These are phyloP conservation scores for Calophaca sinica DNA, from an alignment of 306 rosid species.

Conservation along the genomic window DNA sequence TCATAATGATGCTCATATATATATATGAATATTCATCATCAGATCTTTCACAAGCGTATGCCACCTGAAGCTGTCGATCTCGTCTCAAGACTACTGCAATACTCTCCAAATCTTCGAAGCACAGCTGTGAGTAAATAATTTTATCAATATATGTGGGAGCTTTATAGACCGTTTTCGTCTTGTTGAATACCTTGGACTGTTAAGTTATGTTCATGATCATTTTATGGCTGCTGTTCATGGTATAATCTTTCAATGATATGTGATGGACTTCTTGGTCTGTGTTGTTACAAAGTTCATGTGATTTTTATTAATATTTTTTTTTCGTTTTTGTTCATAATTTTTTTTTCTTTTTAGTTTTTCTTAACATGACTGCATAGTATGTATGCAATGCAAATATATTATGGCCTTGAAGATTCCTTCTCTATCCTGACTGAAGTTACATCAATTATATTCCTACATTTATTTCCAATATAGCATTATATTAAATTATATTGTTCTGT, in stretches of 20 bases:
- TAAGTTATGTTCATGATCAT: conserved; percentile 4
- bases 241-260: conserved; percentile 9
- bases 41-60: conserved; percentile 90
- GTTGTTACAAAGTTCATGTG: conserved; percentile 7
- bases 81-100: conserved; percentile 86
- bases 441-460: not conserved
- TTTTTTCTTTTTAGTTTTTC: not conserved
- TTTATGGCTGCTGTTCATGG: conserved; percentile 19
- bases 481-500: conserved; percentile 5
- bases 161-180: not conserved
- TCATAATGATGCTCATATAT: not conserved
- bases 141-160: conserved; percentile 8
- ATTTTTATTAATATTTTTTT: not conserved
- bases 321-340: too few relatives aligned
- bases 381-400: conserved; percentile 9
- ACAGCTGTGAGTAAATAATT: conserved; percentile 76
- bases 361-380: conserved; percentile 1
- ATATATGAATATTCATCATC: conserved; percentile 30
- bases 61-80: conserved; percentile 97
- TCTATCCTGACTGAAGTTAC: not conserved
- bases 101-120: conserved; percentile 89
- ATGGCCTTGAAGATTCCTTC: not conserved
- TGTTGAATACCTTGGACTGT: not conserved
- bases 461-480: not conserved
- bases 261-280: not conserved